Evolutionary conservation across 108 stramenopile genomes (phyloP), one percentile per base, ranked within the genome.

Genomic region (Nitzschia palea): DNA sequence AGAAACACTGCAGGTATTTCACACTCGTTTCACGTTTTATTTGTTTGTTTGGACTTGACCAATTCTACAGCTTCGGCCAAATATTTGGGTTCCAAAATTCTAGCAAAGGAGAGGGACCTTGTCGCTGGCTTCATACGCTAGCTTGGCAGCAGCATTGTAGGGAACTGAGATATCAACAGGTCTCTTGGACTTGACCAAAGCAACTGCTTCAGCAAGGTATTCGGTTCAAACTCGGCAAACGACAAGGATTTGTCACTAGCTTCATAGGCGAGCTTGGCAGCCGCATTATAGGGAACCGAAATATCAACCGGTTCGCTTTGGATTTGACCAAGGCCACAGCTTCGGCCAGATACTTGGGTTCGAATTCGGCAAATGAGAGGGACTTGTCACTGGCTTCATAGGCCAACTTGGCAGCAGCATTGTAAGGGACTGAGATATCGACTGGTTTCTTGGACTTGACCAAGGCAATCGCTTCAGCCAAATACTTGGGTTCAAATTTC

Each of bases 181-280:
- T 52, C 43, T 52, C 71, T 80, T 80, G 27, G 79, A 35, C 32
- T 51, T 75, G 0, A 80, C 79, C 15, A 37, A 28, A 5, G 68
- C 74, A 1, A 80, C 67, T 28, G 71, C 71, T 23, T 76, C 64
- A 2, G 79, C 79, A 12, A 63, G 42, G 35, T 75, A 80, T 23
- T 74, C 64, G 53, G 26, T 52, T 80, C 70, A 64, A 80, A 80
- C 17, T 63, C 79, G 55, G 47, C 70, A 42, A 65, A 80, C 4
- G 47, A 17, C 69, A 71, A 52, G 43, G 73, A 75, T 44, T 76
- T 80, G 57, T 71, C 79, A 34, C 57, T 62, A 3, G 48, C 31
- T 40, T 80, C 79, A 43, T 79, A 79, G 10, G 78, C 78, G 12
- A 74, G 45, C 54, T 79, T 73, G 18, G 71, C 78, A 6, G 78